Evolutionary conservation across 495 filamentous ascomycete genomes (phyloP).

Genomic region (Cudoniella acicularis): DNA sequence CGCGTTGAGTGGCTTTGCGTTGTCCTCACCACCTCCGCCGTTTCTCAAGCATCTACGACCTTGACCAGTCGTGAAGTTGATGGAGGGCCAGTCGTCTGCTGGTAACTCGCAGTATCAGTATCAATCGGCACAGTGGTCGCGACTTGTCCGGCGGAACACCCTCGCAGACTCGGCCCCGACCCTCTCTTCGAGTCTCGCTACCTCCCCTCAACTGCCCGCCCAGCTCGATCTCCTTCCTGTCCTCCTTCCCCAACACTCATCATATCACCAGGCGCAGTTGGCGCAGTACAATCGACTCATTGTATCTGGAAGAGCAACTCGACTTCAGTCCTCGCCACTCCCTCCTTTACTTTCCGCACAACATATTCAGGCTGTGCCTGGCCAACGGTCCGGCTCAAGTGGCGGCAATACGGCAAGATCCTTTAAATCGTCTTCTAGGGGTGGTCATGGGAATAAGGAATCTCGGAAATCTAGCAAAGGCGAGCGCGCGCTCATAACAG

Average conservation of each 20-base stretch:
- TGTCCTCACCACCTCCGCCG: neutral
- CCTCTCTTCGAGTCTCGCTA: conserved; percentile 18
- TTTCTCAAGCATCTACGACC: conserved; percentile 10
- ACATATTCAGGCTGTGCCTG: conserved; percentile 42
- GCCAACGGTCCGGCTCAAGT: conserved; percentile 47
- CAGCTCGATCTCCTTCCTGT: conserved; percentile 43
- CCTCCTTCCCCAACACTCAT: conserved; percentile 47
- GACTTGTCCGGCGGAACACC: conserved; percentile 26
- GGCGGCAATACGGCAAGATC: conserved; percentile 39
- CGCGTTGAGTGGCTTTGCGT: neutral
- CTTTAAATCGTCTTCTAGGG: conserved; percentile 37
- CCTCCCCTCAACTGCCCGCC: conserved; percentile 30
- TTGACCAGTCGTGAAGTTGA: conserved; percentile 21
- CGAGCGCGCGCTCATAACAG: conserved; percentile 52
- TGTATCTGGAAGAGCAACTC: conserved; percentile 33
- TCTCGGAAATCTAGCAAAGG: conserved; percentile 42
- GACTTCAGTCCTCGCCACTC: conserved; percentile 44
- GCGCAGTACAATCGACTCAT: conserved; percentile 53
- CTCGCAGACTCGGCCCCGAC: conserved; percentile 11
- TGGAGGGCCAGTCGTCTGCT: conserved; percentile 27
- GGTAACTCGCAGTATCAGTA: conserved; percentile 30
- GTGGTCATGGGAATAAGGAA: conserved; percentile 57
- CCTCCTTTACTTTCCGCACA: conserved; percentile 42
- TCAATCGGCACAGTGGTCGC: conserved; percentile 27
- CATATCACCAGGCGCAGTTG: conserved; percentile 48